Percentiles rank a stretch among this genome's conserved stretches.
Evolutionary conservation across 2,329 filamentous ascomycete species (phyloP).

Genomic region (Penicillium sp.): DNA sequence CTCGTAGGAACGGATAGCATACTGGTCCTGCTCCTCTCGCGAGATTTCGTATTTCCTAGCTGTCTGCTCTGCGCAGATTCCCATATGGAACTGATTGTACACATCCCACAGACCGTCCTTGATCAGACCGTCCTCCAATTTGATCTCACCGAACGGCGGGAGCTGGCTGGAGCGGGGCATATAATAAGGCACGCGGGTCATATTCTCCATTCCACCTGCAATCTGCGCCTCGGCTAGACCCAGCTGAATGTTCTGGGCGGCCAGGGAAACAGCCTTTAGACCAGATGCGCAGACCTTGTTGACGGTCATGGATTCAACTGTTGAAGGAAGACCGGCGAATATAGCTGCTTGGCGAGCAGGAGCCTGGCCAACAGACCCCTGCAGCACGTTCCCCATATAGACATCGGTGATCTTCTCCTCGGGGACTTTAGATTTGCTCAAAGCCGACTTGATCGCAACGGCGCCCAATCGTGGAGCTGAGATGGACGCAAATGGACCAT

Average conservation of each 20-base stretch:
- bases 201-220: slow-evolving; percentile 97
- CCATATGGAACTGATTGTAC: slow-evolving; percentile 97
- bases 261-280: slow-evolving; percentile 84
- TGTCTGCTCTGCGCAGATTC: slow-evolving; percentile 91
- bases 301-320: slow-evolving; percentile 83
- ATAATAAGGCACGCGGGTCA: slow-evolving; percentile 92
- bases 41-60: slow-evolving; percentile 81
- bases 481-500: slow-evolving; percentile 81
- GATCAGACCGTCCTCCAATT: slow-evolving; percentile 86
- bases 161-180: slow-evolving; percentile 75
- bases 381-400: slow-evolving; percentile 96
- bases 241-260: slow-evolving; percentile 91
- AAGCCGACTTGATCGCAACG: slow-evolving; percentile 83
- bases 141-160: slow-evolving; percentile 81
- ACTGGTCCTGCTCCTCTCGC: slow-evolving; percentile 83
- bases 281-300: slow-evolving; percentile 99
- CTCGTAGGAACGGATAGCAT: slow-evolving; percentile 84
- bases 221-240: slow-evolving; percentile 84
- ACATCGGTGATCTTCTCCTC: slow-evolving; percentile 80
- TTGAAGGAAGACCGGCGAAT: slow-evolving; percentile 78
- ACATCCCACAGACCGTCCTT: slow-evolving; percentile 96
- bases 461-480: slow-evolving; percentile 86
- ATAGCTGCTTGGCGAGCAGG: slow-evolving; percentile 88
- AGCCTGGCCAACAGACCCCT: slow-evolving; percentile 79
- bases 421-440: slow-evolving; percentile 82